Conservation (phyloP, 768 basidiomycete species). For the Dioszegia hungarica region DNA sequence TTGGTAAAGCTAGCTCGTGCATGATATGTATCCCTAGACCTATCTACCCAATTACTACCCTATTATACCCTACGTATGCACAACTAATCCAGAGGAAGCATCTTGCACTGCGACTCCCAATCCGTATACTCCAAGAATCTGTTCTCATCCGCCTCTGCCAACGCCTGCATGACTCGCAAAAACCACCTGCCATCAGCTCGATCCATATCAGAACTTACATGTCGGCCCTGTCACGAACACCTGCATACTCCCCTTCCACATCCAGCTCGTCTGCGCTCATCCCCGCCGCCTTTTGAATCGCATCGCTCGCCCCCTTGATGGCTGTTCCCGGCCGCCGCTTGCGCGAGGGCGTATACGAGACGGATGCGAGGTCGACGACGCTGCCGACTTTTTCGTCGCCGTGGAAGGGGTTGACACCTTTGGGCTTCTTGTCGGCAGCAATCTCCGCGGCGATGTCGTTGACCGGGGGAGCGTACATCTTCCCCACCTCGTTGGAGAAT, state of each 20-base stretch:
- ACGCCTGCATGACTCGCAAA: slow-evolving; percentile 5
- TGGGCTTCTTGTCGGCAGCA: slow-evolving; percentile 19
- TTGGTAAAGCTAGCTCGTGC: too few relatives aligned
- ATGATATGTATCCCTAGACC: not conserved
- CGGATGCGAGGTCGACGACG: too few relatives aligned
- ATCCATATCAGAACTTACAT: slow-evolving; percentile 18
- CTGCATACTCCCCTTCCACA: slow-evolving; percentile 1
- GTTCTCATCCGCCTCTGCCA: slow-evolving; percentile 1
- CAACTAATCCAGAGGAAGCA: slow-evolving; percentile 2
- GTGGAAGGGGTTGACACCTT: not conserved
- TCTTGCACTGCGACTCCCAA: slow-evolving; percentile 11
- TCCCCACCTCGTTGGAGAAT: slow-evolving; percentile 22
- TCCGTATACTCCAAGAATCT: slow-evolving; percentile 5
- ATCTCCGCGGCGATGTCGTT: slow-evolving; percentile 38
- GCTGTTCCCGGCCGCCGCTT: not conserved
- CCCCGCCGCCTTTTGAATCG: not conserved
- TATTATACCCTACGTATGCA: not conserved
- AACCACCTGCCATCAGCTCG: slow-evolving; percentile 6
- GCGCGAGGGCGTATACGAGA: too few relatives aligned
- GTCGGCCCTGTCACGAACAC: slow-evolving; percentile 26
- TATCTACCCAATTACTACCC: too few relatives aligned
- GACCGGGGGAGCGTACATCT: slow-evolving; percentile 26
- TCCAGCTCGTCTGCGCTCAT: not conserved
- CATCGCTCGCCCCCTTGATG: not conserved
- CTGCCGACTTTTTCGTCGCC: not conserved